Percentiles rank a stretch among this genome's conserved stretches.
Conservation (phyloP, 257 asterid species). For the Solanum medicagineum region DNA sequence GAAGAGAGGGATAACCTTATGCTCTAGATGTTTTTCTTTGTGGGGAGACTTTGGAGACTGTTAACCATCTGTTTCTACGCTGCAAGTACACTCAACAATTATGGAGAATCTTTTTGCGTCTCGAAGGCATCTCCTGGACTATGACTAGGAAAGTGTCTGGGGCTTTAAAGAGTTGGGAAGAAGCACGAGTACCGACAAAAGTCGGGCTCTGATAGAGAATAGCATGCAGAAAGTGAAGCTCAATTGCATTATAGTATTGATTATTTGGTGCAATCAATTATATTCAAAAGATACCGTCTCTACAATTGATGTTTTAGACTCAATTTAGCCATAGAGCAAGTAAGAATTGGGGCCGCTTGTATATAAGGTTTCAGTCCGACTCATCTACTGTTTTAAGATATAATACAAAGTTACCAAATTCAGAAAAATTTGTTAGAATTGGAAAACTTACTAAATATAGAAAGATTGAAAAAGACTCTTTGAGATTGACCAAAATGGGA, state of each 20-base stretch:
- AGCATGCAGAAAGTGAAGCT: not conserved
- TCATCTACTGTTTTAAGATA: not conserved
- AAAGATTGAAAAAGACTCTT: not conserved
- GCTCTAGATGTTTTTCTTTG: not conserved
- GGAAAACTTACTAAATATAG: not conserved
- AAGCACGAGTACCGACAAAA: not conserved
- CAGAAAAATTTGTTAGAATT: not conserved
- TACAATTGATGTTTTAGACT: not conserved
- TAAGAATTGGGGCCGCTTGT: not conserved
- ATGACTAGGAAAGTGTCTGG: not conserved
- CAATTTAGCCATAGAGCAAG: not conserved
- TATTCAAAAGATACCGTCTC: not conserved
- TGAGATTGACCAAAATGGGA: not conserved
- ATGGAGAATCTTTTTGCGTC: not conserved
- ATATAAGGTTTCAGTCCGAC: not conserved
- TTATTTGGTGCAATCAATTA: not conserved
- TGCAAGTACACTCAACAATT: not conserved
- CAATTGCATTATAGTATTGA: not conserved
- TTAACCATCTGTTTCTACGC: not conserved
- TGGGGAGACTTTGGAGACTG: not conserved
- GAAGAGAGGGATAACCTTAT: not conserved
- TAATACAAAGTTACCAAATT: not conserved
- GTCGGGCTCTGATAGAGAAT: not conserved
- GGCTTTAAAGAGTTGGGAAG: not conserved
- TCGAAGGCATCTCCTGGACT: not conserved